Evolutionary conservation across 768 basidiomycete genomes (phyloP).

Genomic region (Postia placenta): DNA sequence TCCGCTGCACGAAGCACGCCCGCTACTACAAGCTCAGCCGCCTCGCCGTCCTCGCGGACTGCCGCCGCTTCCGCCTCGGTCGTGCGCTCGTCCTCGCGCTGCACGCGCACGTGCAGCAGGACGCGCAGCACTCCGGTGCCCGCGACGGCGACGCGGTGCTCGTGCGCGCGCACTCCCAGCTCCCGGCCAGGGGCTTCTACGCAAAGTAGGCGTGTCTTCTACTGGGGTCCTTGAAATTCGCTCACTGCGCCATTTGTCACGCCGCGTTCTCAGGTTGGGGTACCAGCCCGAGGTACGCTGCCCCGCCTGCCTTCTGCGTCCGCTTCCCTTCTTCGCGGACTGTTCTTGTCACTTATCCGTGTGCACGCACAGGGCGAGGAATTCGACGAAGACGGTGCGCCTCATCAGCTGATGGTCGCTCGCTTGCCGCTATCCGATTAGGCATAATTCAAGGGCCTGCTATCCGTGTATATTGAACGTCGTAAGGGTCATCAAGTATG

Average conservation of each 20-base stretch:
- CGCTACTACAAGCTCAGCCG: slow-evolving; percentile 69
- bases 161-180: slow-evolving; percentile 67
- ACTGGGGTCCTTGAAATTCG: background rate
- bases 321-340: background rate
- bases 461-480: slow-evolving; percentile 24
- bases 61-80: slow-evolving; percentile 61
- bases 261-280: slow-evolving; percentile 48
- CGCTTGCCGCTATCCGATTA: slow-evolving; percentile 37
- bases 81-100: slow-evolving; percentile 56
- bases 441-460: slow-evolving; percentile 17
- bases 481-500: slow-evolving; percentile 23
- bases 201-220: slow-evolving; percentile 49
- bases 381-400: slow-evolving; percentile 80
- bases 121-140: slow-evolving; percentile 29
- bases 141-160: slow-evolving; percentile 27
- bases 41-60: slow-evolving; percentile 60
- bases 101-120: slow-evolving; percentile 50
- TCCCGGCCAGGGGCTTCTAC: slow-evolving; percentile 69
- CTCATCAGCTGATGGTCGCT: slow-evolving; percentile 79
- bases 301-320: slow-evolving; percentile 3
- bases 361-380: slow-evolving; percentile 46
- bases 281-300: slow-evolving; percentile 57
- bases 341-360: background rate
- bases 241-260: background rate
- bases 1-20: slow-evolving; percentile 40